Evolutionary conservation across 2,329 filamentous ascomycete species (phyloP).

Genomic region (Beauveria varroae): DNA sequence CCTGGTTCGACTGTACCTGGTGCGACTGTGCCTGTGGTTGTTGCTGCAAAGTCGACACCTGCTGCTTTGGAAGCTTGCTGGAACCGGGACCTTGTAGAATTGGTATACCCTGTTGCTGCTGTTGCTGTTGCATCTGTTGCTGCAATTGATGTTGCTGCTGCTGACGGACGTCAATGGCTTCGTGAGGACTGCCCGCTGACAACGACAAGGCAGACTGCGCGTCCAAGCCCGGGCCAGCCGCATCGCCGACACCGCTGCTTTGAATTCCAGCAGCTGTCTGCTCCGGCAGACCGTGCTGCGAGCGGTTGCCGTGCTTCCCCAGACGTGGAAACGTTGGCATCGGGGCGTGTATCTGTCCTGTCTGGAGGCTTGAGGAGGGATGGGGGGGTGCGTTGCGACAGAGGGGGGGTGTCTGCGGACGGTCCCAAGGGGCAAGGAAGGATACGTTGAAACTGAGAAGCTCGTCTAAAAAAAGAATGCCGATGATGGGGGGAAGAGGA

Average conservation of each 20-base stretch:
- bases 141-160: slow-evolving; percentile 17
- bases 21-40: slow-evolving; percentile 10
- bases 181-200: slow-evolving; percentile 6
- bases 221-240: slow-evolving; percentile 1
- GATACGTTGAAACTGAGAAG: background rate
- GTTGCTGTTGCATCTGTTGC: slow-evolving; percentile 20
- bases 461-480: slow-evolving; percentile 14
- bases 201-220: slow-evolving; percentile 13
- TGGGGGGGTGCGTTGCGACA: background rate
- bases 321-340: slow-evolving; percentile 50
- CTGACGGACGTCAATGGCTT: slow-evolving; percentile 11
- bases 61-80: slow-evolving; percentile 21
- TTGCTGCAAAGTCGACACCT: slow-evolving; percentile 15
- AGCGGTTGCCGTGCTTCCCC: slow-evolving; percentile 48
- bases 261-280: background rate
- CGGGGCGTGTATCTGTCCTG: slow-evolving; percentile 4
- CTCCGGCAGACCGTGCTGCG: slow-evolving; percentile 41
- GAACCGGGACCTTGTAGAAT: background rate
- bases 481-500: slow-evolving; percentile 14
- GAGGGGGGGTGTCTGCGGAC: background rate
- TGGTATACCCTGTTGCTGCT: slow-evolving; percentile 20
- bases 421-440: background rate
- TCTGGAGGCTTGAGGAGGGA: background rate
- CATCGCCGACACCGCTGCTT: slow-evolving; percentile 3
- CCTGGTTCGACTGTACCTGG: slow-evolving; percentile 14